Percentiles rank a stretch among this genome's conserved stretches.
Conservation (phyloP, 352 stramenopile genomes). For the Phytophthora sansomeana region DNA sequence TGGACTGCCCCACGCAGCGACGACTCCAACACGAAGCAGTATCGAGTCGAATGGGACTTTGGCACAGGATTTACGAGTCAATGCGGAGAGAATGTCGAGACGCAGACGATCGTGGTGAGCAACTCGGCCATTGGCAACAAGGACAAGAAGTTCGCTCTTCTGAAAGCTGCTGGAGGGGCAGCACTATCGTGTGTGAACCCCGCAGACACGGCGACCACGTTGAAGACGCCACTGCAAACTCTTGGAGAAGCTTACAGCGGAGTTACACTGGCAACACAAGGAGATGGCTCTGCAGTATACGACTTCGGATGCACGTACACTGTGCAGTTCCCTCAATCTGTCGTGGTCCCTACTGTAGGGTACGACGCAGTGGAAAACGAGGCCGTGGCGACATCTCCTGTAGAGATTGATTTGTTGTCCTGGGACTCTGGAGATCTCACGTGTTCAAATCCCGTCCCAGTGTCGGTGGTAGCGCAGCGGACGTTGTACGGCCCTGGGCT, state of each 20-base stretch:
- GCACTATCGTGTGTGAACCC: constrained; percentile 18
- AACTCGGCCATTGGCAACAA: background rate
- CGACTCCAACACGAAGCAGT: constrained; percentile 71
- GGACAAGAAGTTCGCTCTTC: constrained; percentile 19
- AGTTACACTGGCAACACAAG: constrained; percentile 43
- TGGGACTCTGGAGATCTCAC: constrained; percentile 29
- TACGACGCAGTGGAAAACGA: constrained; percentile 32
- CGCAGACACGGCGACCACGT: background rate
- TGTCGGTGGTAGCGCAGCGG: constrained; percentile 37
- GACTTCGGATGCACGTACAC: constrained; percentile 80
- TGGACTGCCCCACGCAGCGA: constrained; percentile 90
- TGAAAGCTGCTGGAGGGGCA: constrained; percentile 8
- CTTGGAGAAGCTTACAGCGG: constrained; percentile 42
- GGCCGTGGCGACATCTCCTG: constrained; percentile 44
- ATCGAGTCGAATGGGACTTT: constrained; percentile 96
- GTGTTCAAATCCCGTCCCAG: constrained; percentile 37
- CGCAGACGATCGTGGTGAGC: constrained; percentile 61
- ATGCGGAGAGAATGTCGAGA: constrained; percentile 78
- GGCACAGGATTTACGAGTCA: constrained; percentile 85
- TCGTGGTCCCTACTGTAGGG: constrained; percentile 30
- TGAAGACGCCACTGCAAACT: constrained; percentile 40
- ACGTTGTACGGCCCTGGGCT: constrained; percentile 62
- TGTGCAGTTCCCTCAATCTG: constrained; percentile 56
- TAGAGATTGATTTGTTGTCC: constrained; percentile 52
- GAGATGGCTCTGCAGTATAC: constrained; percentile 66